Conservation (phyloP, 2,329 filamentous ascomycete species). For the Elsinoe necatrix region DNA sequence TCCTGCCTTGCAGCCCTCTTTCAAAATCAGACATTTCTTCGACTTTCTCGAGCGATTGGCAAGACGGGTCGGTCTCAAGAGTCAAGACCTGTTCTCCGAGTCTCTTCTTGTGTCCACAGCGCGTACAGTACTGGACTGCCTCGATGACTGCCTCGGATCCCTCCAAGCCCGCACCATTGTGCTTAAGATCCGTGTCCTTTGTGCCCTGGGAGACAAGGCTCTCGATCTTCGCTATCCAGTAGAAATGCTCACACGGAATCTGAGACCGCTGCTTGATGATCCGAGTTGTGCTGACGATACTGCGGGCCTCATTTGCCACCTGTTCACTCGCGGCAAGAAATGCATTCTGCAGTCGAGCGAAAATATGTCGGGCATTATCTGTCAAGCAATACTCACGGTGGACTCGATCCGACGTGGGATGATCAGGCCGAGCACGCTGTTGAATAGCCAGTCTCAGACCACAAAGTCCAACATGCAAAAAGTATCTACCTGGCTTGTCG, state of each 20-base stretch:
- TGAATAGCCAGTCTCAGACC: slow-evolving; percentile 70
- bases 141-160: slow-evolving; percentile 75
- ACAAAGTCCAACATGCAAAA: slow-evolving; percentile 66
- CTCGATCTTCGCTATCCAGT: slow-evolving; percentile 67
- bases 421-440: slow-evolving; percentile 55
- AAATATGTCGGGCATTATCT: slow-evolving; percentile 68
- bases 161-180: slow-evolving; percentile 80
- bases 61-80: slow-evolving; percentile 58
- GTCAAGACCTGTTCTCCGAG: slow-evolving; percentile 59
- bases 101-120: slow-evolving; percentile 35
- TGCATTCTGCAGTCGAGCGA: slow-evolving; percentile 55
- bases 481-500: slow-evolving; percentile 72
- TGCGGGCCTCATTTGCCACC: slow-evolving; percentile 75
- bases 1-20: slow-evolving; percentile 76
- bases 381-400: slow-evolving; percentile 69
- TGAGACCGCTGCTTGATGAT: slow-evolving; percentile 71
- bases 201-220: slow-evolving; percentile 67
- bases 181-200: slow-evolving; percentile 72
- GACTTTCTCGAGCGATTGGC: slow-evolving; percentile 73
- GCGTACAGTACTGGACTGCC: slow-evolving; percentile 68
- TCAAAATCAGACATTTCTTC: slow-evolving; percentile 67
- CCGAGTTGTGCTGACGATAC: slow-evolving; percentile 85
- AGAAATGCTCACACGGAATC: slow-evolving; percentile 78
- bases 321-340: slow-evolving; percentile 58
- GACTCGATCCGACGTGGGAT: slow-evolving; percentile 67